A percentile compares a stretch with the other conserved stretches of the same genome.
Evolutionary conservation across 2,329 filamentous ascomycete species (phyloP).

Genomic region (Arthrinium phaeospermum): DNA sequence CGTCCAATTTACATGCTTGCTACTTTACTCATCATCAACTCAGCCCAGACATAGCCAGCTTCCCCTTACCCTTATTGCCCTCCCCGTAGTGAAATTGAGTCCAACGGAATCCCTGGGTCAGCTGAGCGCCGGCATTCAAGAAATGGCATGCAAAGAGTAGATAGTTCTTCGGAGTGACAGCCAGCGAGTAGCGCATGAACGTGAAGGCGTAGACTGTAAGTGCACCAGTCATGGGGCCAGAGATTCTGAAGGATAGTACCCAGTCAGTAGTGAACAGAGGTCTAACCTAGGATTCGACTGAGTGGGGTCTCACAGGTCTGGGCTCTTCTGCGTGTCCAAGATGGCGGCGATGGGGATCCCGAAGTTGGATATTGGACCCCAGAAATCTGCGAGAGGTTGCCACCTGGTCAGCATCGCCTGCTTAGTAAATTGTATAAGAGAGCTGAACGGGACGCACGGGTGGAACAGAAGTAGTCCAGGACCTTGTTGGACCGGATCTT

Average conservation of each 20-base stretch:
- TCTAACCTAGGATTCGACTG: background rate
- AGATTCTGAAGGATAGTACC: slow-evolving; percentile 57
- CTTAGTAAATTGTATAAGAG: background rate
- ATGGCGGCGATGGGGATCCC: slow-evolving; percentile 66
- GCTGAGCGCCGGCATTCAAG: slow-evolving; percentile 47
- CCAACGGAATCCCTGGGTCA: slow-evolving; percentile 49
- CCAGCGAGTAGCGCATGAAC: slow-evolving; percentile 53
- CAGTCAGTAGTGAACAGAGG: slow-evolving; percentile 29
- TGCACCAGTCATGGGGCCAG: slow-evolving; percentile 48
- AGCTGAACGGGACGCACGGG: background rate
- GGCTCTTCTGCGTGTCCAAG: slow-evolving; percentile 65
- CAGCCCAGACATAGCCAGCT: background rate
- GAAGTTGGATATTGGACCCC: slow-evolving; percentile 67
- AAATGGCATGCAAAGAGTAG: slow-evolving; percentile 51
- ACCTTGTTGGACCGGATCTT: slow-evolving; percentile 4
- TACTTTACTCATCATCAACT: too few species aligned
- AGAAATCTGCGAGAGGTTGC: slow-evolving; percentile 57
- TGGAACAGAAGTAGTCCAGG: background rate
- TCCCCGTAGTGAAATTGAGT: slow-evolving; percentile 26
- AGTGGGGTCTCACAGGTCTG: background rate
- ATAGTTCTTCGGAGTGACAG: slow-evolving; percentile 48
- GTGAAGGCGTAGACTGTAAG: slow-evolving; percentile 49
- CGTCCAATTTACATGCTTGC: too few species aligned
- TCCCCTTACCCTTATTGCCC: background rate
- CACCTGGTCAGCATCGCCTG: background rate